These are phyloP conservation scores for Apiospora sp. DNA, from an alignment of 2,329 filamentous ascomycete species.

Conservation along the genomic window DNA sequence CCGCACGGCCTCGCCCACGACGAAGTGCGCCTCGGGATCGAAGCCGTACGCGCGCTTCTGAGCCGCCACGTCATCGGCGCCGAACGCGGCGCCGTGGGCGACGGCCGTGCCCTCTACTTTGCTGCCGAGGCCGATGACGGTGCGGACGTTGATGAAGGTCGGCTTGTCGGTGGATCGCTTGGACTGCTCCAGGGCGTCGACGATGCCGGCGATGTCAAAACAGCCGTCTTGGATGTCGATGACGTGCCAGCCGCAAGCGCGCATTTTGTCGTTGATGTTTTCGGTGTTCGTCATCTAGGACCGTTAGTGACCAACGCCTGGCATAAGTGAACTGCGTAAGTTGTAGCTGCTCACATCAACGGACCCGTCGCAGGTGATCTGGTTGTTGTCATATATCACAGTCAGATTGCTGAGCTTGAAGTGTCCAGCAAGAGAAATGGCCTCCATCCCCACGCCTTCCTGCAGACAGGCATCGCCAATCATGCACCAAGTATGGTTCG, in stretches of 20 bases:
- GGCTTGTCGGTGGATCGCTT: constrained; percentile 52
- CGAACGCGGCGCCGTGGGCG: constrained; percentile 66
- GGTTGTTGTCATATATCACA: constrained; percentile 66
- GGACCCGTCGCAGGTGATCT: constrained; percentile 63
- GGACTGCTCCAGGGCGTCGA: constrained; percentile 52
- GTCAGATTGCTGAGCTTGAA: constrained; percentile 59
- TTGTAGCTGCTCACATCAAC: constrained; percentile 48
- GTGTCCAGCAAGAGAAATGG: constrained; percentile 61
- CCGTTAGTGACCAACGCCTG: neutral
- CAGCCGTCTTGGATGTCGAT: constrained; percentile 59
- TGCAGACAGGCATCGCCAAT: constrained; percentile 63
- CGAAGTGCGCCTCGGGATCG: constrained; percentile 56
- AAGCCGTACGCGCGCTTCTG: constrained; percentile 61
- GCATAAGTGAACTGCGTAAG: neutral
- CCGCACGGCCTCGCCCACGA: constrained; percentile 54
- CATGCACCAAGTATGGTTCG: constrained; percentile 62
- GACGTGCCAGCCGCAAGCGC: constrained; percentile 60
- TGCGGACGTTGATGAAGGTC: constrained; percentile 64
- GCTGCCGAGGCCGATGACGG: constrained; percentile 62
- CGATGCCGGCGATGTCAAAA: constrained; percentile 55
- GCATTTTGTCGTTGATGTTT: constrained; percentile 63
- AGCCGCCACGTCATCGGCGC: constrained; percentile 58
- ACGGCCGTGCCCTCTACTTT: constrained; percentile 55
- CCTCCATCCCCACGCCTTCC: constrained; percentile 63
- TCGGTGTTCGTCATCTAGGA: constrained; percentile 53